These are phyloP conservation scores for Fusarium euwallaceae DNA, from an alignment of 2,329 filamentous ascomycete species.

Conservation along the genomic window DNA sequence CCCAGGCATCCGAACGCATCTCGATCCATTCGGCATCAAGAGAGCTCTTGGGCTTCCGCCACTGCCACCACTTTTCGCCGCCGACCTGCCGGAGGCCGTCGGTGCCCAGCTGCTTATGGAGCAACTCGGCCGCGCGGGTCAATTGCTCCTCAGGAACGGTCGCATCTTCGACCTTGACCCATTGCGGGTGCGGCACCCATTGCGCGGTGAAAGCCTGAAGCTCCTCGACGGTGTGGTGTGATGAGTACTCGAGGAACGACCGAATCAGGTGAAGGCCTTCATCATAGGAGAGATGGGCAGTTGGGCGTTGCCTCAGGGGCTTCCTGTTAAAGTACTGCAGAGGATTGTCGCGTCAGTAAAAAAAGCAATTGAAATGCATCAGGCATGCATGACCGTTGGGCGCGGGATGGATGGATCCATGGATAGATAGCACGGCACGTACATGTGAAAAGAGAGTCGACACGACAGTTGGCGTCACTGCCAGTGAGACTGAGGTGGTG, in stretches of 20 bases:
- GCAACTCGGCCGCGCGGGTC: constrained; percentile 72
- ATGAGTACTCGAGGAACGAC: constrained; percentile 85
- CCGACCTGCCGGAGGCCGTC: constrained; percentile 82
- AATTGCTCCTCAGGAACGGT: constrained; percentile 75
- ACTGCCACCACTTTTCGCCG: constrained; percentile 90
- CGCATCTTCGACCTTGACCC: constrained; percentile 83
- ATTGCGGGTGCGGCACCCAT: constrained; percentile 90
- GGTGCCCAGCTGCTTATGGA: constrained; percentile 81
- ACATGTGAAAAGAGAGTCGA: constrained; percentile 90
- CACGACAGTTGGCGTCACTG: constrained; percentile 88
- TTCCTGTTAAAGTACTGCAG: constrained; percentile 84
- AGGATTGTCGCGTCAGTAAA: constrained; percentile 16
- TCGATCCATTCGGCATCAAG: constrained; percentile 95
- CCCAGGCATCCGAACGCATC: constrained; percentile 82
- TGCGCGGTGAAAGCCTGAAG: constrained; percentile 91
- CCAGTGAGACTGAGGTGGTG: constrained; percentile 84
- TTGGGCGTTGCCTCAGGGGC: constrained; percentile 81
- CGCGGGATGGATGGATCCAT: constrained; percentile 6
- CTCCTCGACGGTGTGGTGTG: constrained; percentile 92
- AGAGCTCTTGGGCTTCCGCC: constrained; percentile 75
- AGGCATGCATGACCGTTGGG: constrained; percentile 13
- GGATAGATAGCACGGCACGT: constrained; percentile 56
- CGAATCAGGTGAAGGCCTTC: constrained; percentile 91
- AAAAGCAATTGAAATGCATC: constrained; percentile 10
- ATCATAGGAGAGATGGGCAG: constrained; percentile 92